phyloP scores from a whole-genome alignment of 352 stramenopile species.

The Lagenidium sp. region DNA sequence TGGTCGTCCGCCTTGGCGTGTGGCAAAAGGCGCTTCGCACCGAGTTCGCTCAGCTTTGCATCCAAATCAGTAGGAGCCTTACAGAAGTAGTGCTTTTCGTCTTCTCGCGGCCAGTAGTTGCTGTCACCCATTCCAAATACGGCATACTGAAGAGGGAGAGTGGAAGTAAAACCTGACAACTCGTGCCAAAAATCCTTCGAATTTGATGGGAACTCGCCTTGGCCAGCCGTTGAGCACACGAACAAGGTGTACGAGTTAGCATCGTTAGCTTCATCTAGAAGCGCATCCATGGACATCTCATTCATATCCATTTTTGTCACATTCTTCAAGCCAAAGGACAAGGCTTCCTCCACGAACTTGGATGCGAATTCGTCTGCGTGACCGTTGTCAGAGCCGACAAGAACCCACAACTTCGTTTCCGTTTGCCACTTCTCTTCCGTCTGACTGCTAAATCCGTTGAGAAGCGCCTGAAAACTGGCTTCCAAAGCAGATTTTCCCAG shows the following conservation, averaged over 20 bases:
- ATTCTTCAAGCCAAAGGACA: constrained; percentile 61
- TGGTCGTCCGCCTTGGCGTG: constrained; percentile 73
- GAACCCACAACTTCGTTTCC: constrained; percentile 66
- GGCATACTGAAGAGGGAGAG: constrained; percentile 60
- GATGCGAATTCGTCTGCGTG: constrained; percentile 63
- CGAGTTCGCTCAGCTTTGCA: constrained; percentile 64
- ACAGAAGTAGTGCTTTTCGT: constrained; percentile 84
- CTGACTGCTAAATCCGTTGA: constrained; percentile 49
- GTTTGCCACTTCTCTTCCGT: constrained; percentile 45
- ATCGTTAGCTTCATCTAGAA: constrained; percentile 61
- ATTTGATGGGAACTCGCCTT: constrained; percentile 76
- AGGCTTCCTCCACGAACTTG: constrained; percentile 62
- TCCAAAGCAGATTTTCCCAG: constrained; percentile 81
- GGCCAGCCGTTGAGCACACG: constrained; percentile 68
- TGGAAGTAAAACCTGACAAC: constrained; percentile 42
- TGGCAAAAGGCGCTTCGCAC: constrained; percentile 45
- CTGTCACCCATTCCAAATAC: constrained; percentile 78
- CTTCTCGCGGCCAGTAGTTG: constrained; percentile 71
- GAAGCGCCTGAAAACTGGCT: constrained; percentile 68
- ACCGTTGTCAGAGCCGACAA: constrained; percentile 71
- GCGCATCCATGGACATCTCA: constrained; percentile 59
- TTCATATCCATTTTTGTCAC: constrained; percentile 83
- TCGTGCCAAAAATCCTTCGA: constrained; percentile 74
- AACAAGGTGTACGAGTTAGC: constrained; percentile 68
- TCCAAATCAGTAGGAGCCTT: constrained; percentile 62